Base-by-base conservation (phyloP, 1,139 yeast species). In the Taphrina deformans region DNA sequence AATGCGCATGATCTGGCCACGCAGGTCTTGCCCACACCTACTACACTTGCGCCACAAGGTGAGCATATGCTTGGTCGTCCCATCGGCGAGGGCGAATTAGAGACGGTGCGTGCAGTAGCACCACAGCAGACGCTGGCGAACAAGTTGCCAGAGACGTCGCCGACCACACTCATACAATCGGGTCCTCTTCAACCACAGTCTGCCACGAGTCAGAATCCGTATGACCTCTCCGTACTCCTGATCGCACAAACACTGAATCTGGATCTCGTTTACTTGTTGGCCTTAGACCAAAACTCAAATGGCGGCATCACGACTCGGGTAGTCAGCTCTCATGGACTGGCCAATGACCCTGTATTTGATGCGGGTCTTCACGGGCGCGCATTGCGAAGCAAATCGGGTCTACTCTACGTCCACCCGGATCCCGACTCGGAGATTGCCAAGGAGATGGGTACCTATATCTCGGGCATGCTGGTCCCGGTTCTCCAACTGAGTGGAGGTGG, bases 361-460 rank as follows among this genome's bases (percentile, higher is more conserved):
- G 67, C 23, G 59, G 69, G 55, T 68, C 64, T 62, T 65, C 58
- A 69, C 72, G 31, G 35, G 67, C 45, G 52, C 71, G 63, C 60
- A 78, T 46, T 69, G 80, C 3, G 71, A 77, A 2, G 78, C 83
- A 3, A 74, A 83, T 1, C 69, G 70, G 0, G 24, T 80, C 85
- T 68, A 55, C 70, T 2, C 75, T 71, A 59, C 67, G 51, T 62
- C 44, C 62, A 65, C 24, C 67, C 67, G 14, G 55, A 56, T 29
- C 55, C 63, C 9, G 68, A 67, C 92, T 87, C 73, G 10, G 59
- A 55, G 45, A 24, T 53, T 14, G 59, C 59, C 9, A 40, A 44
- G 31, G 65, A 61, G 59, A 33, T 61, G 35, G 65, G 59, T 21
- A 52, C 65, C 6, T 61, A 61, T 40, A 61, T 53, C 18, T 52